A percentile compares a stretch with the other conserved stretches of the same genome.
phyloP scores from a whole-genome alignment of 345 rosid genomes.

The Sisymbrium altissimum region DNA sequence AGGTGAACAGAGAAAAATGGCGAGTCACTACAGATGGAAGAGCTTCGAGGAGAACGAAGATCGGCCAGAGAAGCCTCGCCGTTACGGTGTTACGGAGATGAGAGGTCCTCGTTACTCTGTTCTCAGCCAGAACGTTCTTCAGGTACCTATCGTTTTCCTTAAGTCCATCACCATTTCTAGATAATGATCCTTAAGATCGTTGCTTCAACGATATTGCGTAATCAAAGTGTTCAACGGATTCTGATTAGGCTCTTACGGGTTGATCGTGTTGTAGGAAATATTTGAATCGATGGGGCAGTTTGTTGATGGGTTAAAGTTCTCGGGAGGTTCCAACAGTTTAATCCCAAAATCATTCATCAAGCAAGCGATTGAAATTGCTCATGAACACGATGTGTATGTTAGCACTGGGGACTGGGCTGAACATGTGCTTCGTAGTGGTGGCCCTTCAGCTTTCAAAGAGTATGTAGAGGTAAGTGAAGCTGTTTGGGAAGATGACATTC shows the following conservation, averaged over 20 bases:
- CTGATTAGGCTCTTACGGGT: not conserved
- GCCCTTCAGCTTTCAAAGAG: conserved; percentile 74
- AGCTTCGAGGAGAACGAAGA: conserved; percentile 76
- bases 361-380: conserved; percentile 68
- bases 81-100: conserved; percentile 89
- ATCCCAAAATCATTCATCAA: conserved; percentile 69
- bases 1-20: conserved; percentile 35
- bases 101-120: conserved; percentile 68
- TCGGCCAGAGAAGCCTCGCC: conserved; percentile 90
- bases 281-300: conserved; percentile 83
- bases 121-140: conserved; percentile 61
- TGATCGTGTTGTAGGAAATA: conserved; percentile 50
- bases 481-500: not conserved
- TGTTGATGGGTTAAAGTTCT: conserved; percentile 41
- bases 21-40: conserved; percentile 60
- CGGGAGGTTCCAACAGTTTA: conserved; percentile 46
- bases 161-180: not conserved
- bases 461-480: conserved; percentile 59
- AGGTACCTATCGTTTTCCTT: conserved; percentile 26
- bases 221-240: not conserved
- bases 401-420: conserved; percentile 96
- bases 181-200: not conserved
- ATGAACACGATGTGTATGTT: conserved; percentile 75
- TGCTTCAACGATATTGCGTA: too few species aligned
- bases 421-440: conserved; percentile 60